Percentiles rank a stretch among this genome's conserved stretches.
These are phyloP conservation scores for Margaritispora aquatica DNA, from an alignment of 495 filamentous ascomycete genomes.

Conservation along the genomic window DNA sequence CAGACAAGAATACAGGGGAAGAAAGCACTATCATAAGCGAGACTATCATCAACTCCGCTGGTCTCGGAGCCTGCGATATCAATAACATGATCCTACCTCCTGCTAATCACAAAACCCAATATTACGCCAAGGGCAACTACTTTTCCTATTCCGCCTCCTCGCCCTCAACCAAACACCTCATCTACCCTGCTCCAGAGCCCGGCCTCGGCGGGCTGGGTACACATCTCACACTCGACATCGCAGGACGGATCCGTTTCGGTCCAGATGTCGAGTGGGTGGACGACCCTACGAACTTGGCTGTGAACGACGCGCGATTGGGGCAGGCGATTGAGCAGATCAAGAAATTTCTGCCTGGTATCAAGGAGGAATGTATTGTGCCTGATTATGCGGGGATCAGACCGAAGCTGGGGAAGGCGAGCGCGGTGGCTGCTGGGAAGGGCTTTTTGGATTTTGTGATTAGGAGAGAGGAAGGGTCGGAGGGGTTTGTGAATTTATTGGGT, in stretches of 20 bases:
- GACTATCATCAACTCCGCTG: constrained; percentile 79
- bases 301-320: constrained; percentile 50
- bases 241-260: constrained; percentile 81
- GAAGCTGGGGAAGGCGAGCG: constrained; percentile 61
- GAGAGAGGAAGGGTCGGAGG: constrained; percentile 72
- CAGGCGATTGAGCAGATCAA: constrained; percentile 68
- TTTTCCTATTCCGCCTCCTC: constrained; percentile 69
- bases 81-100: constrained; percentile 76
- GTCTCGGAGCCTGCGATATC: constrained; percentile 66
- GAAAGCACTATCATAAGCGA: constrained; percentile 59
- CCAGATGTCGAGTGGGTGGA: constrained; percentile 94
- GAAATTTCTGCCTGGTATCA: constrained; percentile 69
- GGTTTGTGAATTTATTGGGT: constrained; percentile 88
- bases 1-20: constrained; percentile 37
- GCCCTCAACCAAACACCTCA: constrained; percentile 64
- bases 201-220: constrained; percentile 84
- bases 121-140: constrained; percentile 93
- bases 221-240: constrained; percentile 87
- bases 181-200: constrained; percentile 81
- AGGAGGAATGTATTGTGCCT: constrained; percentile 56
- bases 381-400: constrained; percentile 92
- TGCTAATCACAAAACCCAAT: constrained; percentile 47
- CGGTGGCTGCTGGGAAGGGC: constrained; percentile 50
- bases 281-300: constrained; percentile 39
- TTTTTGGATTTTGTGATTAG: constrained; percentile 84